A percentile compares a stretch with the other conserved stretches of the same genome.
Conservation (phyloP, 163 green algal species). For the Volvox carteri region DNA sequence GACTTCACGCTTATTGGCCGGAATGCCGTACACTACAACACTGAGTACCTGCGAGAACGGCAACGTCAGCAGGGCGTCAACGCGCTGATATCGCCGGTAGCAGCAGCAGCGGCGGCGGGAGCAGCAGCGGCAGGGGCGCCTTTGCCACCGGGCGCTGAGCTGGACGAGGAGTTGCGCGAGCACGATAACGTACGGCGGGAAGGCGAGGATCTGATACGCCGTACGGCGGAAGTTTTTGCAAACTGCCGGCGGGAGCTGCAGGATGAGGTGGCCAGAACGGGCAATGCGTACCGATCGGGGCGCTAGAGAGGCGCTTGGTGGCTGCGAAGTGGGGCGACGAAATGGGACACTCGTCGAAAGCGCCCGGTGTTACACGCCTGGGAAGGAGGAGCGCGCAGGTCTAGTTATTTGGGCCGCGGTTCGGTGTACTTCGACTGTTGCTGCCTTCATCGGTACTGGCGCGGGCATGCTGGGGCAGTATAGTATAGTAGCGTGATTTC, state of each 20-base stretch:
- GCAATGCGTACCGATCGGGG: not conserved
- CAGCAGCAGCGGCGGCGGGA: slow-evolving; percentile 1
- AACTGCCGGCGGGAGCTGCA: not conserved
- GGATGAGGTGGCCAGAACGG: not conserved
- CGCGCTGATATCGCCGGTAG: no score
- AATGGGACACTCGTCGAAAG: no score
- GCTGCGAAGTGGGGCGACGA: not conserved
- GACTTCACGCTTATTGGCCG: slow-evolving; percentile 27
- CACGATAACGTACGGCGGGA: not conserved
- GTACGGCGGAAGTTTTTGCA: not conserved
- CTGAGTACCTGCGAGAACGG: not conserved
- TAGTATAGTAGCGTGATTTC: no score
- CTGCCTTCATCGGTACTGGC: no score
- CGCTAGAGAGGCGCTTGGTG: not conserved
- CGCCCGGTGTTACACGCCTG: no score
- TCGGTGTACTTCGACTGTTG: no score
- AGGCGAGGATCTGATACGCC: not conserved
- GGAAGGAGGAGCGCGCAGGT: no score
- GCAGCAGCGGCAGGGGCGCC: not conserved
- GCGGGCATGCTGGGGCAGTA: no score
- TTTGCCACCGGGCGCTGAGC: not conserved
- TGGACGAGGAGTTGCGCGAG: not conserved
- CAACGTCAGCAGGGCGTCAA: not conserved
- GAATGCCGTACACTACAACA: slow-evolving; percentile 20
- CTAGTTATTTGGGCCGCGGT: no score